Evolutionary conservation across 257 asterid genomes (phyloP), one percentile per base, ranked within the genome.

Genomic region (Fraxinus americana): DNA sequence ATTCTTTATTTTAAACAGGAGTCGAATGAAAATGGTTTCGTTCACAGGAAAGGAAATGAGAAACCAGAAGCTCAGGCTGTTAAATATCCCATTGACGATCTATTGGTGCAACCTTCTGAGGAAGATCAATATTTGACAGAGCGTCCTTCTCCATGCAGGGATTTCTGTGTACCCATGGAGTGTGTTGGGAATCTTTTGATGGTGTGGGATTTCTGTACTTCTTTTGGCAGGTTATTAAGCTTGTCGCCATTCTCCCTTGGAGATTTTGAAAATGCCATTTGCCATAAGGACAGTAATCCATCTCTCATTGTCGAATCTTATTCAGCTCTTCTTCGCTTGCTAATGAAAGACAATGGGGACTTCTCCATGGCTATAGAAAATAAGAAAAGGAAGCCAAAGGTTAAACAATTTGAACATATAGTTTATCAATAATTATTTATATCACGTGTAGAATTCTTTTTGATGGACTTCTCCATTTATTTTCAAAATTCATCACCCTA

Each of bases 131-230:
- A 85, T 78, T 84, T 92, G 86, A 76, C 72, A 35, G 90, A 87
- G 75, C 90, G 92, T 75, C 95, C 98, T 80, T 75, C 83, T 59
- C 96, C 87, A 6, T 89, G 90, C 84, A 81, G 82, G 81, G 97
- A 94, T 74, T 92, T 92, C 79, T 82, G 57, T 77, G 86, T 90
- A 78, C 95, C 98, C 52, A 90, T 91, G 93, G 86, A 85, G 76
- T 94, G 94, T 84, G 93, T 91, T 48, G 98, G 96, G 84, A 91
- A 90, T 85, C 89, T 88, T 70, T 61, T 94, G 87, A 94, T 94
- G 99, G 94, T 91, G 74, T 94, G 98, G 98, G 98, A 94, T 84
- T 92, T 94, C 79, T 88, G 91, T 84, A 79, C 93, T 78, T 91
- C 96, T 71, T 94, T 86, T 79, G 91, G 98, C 84, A 87, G 86